These are phyloP conservation scores for Chaetomiaceae sp. DNA, from an alignment of 2,329 filamentous ascomycete species.

Conservation along the genomic window DNA sequence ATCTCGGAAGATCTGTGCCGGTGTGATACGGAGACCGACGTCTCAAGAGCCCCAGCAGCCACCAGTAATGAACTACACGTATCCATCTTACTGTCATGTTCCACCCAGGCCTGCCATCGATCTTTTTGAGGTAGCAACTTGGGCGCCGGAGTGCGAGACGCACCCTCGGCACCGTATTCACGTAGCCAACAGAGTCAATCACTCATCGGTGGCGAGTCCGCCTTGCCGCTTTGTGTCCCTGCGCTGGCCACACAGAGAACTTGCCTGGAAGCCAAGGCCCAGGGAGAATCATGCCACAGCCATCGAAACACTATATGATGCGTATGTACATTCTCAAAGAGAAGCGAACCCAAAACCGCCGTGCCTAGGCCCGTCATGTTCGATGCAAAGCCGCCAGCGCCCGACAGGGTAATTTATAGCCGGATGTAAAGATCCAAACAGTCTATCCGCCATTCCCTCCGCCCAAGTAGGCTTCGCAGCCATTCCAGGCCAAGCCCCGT, in stretches of 20 bases:
- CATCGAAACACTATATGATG: conserved; percentile 1
- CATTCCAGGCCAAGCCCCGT: conserved; percentile 79
- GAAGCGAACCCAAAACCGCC: background rate
- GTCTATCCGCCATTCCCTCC: conserved; percentile 83
- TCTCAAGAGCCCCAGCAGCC: too few relatives aligned
- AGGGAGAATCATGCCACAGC: background rate
- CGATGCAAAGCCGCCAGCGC: background rate
- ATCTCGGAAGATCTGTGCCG: too few relatives aligned
- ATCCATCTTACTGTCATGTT: too few relatives aligned
- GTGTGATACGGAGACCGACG: too few relatives aligned
- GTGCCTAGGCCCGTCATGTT: too few relatives aligned
- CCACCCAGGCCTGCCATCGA: too few relatives aligned
- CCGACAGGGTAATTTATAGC: conserved; percentile 42
- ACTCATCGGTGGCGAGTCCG: too few relatives aligned
- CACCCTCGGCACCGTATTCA: too few relatives aligned
- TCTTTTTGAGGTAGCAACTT: too few relatives aligned
- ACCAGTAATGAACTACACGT: too few relatives aligned
- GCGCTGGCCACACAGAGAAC: background rate
- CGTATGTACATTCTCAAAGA: background rate
- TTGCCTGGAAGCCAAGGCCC: background rate
- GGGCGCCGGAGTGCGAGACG: too few relatives aligned
- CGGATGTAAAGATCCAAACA: conserved; percentile 85
- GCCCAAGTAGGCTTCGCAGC: conserved; percentile 74
- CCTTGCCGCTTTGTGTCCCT: background rate
- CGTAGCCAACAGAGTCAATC: too few relatives aligned